Evolutionary conservation across 495 filamentous ascomycete species (phyloP), one percentile per base, ranked within the genome.

Genomic region (Xeromyces bisporus): DNA sequence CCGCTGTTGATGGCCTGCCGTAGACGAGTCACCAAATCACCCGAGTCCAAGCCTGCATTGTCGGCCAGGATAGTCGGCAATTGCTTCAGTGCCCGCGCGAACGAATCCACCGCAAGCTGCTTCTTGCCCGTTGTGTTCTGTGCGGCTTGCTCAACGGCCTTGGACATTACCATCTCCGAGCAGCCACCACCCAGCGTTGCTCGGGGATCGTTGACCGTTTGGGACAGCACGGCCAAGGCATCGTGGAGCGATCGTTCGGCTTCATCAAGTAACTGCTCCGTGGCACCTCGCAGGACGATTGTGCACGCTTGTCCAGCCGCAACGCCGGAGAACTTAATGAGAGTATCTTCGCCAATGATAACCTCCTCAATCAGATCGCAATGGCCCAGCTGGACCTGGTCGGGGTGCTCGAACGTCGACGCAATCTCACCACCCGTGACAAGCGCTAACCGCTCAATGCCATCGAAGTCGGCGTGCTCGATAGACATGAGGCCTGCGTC

Each of bases 131-230:
- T 81, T 9, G 91, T 81, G 48, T 92, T 87, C 31, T 87, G 83
- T 6, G 87, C 86, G 11, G 84, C 86, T 29, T 82, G 76, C 48
- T 94, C 91, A 23, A 96, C 89, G 25, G 89, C 89, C 61, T 93
- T 93, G 38, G 86, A 80, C 89, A 97, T 97, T 35, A 92, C 60
- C 87, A 93, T 94, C 70, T 97, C 89, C 0, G 86, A 86, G 46
- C 85, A 94, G 11, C 89, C 89, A 47, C 89, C 89, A 16, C 89
- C 89, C 3, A 97, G 75, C 0, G 91, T 94, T 17, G 83, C 89
- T 36, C 82, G 75, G 11, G 89, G 86, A 55, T 96, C 87, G 51
- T 77, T 80, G 40, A 96, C 82, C 8, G 89, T 97, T 56, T 97
- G 89, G 3, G 89, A 96, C 14, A 97, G 76, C 4, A 97, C 91